These are phyloP conservation scores for Pseudocercospora crystallina DNA, from an alignment of 2,329 filamentous ascomycete species.

Conservation along the genomic window DNA sequence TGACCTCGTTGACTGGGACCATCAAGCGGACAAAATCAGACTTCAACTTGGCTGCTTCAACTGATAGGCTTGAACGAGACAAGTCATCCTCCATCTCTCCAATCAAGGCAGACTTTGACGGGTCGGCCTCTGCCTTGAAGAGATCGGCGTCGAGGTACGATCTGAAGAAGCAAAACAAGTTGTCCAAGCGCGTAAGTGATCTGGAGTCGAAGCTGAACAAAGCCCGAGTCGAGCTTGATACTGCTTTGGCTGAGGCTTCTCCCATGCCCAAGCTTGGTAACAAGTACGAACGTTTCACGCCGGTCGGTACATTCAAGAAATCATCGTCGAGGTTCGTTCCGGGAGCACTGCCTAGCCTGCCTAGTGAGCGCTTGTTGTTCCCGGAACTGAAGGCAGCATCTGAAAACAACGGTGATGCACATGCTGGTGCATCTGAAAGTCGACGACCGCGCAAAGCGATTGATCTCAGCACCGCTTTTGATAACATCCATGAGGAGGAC, in stretches of 20 bases:
- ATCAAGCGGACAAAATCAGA: slow-evolving; percentile 37
- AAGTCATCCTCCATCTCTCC: slow-evolving; percentile 38
- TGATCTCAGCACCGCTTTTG: slow-evolving; percentile 24
- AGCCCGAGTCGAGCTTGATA: slow-evolving; percentile 55
- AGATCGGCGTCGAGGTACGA: slow-evolving; percentile 57
- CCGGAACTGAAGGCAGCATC: slow-evolving; percentile 24
- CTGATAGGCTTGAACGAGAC: slow-evolving; percentile 32
- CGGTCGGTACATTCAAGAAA: slow-evolving; percentile 30
- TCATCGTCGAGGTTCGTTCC: slow-evolving; percentile 35
- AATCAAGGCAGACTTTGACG: slow-evolving; percentile 29
- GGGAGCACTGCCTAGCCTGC: slow-evolving; percentile 38
- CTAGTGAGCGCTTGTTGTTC: slow-evolving; percentile 40
- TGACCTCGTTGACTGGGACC: slow-evolving; percentile 32
- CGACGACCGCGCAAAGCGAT: slow-evolving; percentile 13
- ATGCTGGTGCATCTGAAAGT: neutral
- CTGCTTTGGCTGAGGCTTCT: slow-evolving; percentile 46
- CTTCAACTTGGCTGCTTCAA: slow-evolving; percentile 27
- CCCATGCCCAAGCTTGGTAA: slow-evolving; percentile 39
- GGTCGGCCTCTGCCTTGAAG: slow-evolving; percentile 36
- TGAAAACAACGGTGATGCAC: slow-evolving; percentile 4
- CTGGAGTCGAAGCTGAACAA: slow-evolving; percentile 59
- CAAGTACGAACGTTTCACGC: slow-evolving; percentile 38
- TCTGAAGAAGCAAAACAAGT: slow-evolving; percentile 54
- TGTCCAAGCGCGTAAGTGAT: slow-evolving; percentile 61
- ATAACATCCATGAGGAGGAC: slow-evolving; percentile 22